Evolutionary conservation across 2,329 filamentous ascomycete genomes (phyloP), one percentile per base, ranked within the genome.

Genomic region (Aurifilum marmelostoma): DNA sequence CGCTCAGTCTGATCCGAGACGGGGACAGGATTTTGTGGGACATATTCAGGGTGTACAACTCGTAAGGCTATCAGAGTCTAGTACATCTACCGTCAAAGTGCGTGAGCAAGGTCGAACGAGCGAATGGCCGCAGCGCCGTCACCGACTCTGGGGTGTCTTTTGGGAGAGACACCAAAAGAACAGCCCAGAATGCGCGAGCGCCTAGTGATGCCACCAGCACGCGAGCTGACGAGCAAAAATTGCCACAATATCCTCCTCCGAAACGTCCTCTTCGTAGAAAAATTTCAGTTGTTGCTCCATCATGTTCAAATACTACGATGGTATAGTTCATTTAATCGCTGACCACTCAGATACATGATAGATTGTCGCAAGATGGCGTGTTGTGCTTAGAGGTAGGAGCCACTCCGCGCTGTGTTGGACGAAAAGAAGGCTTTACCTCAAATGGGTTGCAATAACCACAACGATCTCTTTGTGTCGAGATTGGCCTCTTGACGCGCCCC

Each of bases 391-490:
- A n/a, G 34, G 34, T 34, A 8, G 34, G 34, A 4, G 34, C n/a
- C n/a, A n/a, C 24, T 56, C 52, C 2, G 52, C 27, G 64, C 65
- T 62, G 37, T 39, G 21, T 58, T 58, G 9, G 39, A 67, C 12
- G 3, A 8, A 34, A 12, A 39, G 52, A 52, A 54, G 32, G 27
- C 27, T n/a, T n/a, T 18, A 27, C 65, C 62, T 34, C 41, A 64
- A 64, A 64, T n/a, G 62, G 62, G 62, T 64, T 27, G 29, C 43
- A 64, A 64, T 64, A 52, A 14, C 29, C 27, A 52, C 21, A 32
- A 14, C 12, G 29, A 27, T 52, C n/a, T 64, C 62, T 64, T 64
- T 64, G 43, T 34, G 14, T 32, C n/a, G 27, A 34, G 6, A 21
- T 2, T 52, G 11, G 50, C 47, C 7, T 27, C 3, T 37, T 9